A percentile compares a stretch with the other conserved stretches of the same genome.
These are phyloP conservation scores for Nasturtium officinale DNA, from an alignment of 345 rosid genomes.

Conservation along the genomic window DNA sequence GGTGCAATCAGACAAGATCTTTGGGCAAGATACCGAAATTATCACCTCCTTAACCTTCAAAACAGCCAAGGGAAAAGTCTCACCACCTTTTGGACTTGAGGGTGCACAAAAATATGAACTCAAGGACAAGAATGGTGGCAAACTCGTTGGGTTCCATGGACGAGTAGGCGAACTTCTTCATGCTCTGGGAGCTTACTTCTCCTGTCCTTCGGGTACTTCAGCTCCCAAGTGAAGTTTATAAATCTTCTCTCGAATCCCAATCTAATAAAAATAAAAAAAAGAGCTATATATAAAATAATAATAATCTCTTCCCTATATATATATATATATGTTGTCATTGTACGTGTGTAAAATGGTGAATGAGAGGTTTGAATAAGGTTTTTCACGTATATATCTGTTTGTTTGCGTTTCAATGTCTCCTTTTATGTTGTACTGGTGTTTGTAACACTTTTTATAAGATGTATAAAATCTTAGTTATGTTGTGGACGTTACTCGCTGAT, in stretches of 20 bases:
- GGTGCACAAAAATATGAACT: conserved; percentile 30
- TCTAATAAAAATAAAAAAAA: conserved; percentile 16
- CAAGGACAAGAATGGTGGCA: conserved; percentile 33
- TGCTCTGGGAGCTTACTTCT: conserved; percentile 43
- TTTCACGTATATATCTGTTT: background rate
- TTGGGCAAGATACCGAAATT: conserved; percentile 31
- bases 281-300: conserved; percentile 1
- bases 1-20: conserved; percentile 37
- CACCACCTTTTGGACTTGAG: conserved; percentile 37
- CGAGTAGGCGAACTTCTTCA: conserved; percentile 33
- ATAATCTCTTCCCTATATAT: background rate
- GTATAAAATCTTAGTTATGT: conserved; percentile 12
- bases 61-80: conserved; percentile 35
- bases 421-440: background rate
- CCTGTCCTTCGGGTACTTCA: too few relatives aligned
- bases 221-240: conserved; percentile 18
- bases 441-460: conserved; percentile 18
- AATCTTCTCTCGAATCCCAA: background rate
- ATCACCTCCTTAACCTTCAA: conserved; percentile 37
- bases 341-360: conserved; percentile 21
- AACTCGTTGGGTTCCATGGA: conserved; percentile 43
- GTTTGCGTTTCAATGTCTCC: conserved; percentile 4
- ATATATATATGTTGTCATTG: too few relatives aligned
- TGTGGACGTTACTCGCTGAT: background rate
- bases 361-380: conserved; percentile 31